phyloP scores from a whole-genome alignment of 2,329 filamentous ascomycete species.

The Paramyrothecium roridum region DNA sequence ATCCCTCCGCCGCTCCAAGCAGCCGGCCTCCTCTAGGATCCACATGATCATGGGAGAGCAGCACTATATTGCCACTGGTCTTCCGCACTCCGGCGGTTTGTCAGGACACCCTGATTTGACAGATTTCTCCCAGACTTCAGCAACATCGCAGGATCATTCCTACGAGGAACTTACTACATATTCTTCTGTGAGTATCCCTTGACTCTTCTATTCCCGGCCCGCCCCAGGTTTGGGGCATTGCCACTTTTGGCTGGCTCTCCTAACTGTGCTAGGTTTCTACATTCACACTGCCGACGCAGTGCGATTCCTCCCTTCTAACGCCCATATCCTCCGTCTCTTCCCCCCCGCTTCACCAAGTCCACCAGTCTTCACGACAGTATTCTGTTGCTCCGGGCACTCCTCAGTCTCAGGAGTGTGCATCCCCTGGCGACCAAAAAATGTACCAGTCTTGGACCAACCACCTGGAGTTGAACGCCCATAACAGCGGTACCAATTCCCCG shows the following conservation, averaged over 20 bases:
- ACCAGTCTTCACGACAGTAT: slow-evolving; percentile 38
- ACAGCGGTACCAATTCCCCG: slow-evolving; percentile 42
- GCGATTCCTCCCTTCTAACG: slow-evolving; percentile 45
- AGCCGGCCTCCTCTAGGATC: neutral
- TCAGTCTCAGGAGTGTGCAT: slow-evolving; percentile 42
- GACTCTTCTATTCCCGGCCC: neutral
- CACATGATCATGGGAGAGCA: slow-evolving; percentile 31
- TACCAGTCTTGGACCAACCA: slow-evolving; percentile 35
- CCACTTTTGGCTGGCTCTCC: neutral
- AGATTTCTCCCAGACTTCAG: slow-evolving; percentile 16
- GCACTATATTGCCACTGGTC: slow-evolving; percentile 28
- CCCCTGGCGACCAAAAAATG: slow-evolving; percentile 44
- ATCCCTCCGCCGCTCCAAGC: neutral
- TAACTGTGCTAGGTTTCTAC: slow-evolving; percentile 18
- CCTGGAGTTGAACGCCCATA: slow-evolving; percentile 39
- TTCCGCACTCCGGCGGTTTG: slow-evolving; percentile 26
- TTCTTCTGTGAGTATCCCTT: slow-evolving; percentile 23
- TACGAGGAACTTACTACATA: slow-evolving; percentile 27
- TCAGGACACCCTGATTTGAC: slow-evolving; percentile 22
- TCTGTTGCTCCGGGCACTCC: slow-evolving; percentile 30
- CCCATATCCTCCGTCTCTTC: slow-evolving; percentile 48
- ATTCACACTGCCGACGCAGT: slow-evolving; percentile 30
- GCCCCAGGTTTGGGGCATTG: slow-evolving; percentile 1
- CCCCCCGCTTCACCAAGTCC: slow-evolving; percentile 41
- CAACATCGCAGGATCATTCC: slow-evolving; percentile 13